These are phyloP conservation scores for Musa acuminata DNA, from an alignment of 176 grass and related monocot genomes.

Conservation along the genomic window DNA sequence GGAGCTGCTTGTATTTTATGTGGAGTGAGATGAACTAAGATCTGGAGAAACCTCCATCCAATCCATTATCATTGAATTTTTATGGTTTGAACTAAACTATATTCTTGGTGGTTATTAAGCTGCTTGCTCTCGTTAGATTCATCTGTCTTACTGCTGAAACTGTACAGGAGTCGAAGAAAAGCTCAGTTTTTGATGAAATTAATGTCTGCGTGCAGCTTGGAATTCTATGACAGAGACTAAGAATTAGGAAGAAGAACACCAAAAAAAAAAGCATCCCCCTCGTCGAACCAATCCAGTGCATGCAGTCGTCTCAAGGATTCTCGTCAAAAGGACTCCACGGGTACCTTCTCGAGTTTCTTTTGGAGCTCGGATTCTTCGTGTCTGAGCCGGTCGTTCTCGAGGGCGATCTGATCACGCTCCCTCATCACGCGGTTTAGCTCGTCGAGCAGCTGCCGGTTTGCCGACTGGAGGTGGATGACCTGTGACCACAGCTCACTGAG, in stretches of 20 bases:
- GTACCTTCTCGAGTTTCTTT: slow-evolving; percentile 33
- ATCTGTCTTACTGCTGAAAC: not conserved
- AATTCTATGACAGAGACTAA: not conserved
- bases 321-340: not conserved
- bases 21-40: too few relatives aligned
- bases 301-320: not conserved
- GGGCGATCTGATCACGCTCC: slow-evolving; percentile 20
- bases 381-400: slow-evolving; percentile 49
- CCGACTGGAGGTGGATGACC: slow-evolving; percentile 37
- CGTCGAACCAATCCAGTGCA: not conserved
- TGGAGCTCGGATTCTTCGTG: slow-evolving; percentile 43
- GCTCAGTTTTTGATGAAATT: not conserved
- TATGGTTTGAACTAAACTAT: too few relatives aligned
- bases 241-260: not conserved
- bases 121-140: not conserved
- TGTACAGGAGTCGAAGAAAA: not conserved
- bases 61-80: too few relatives aligned
- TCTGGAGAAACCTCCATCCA: too few relatives aligned
- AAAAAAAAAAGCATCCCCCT: not conserved
- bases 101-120: too few relatives aligned
- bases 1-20: not conserved
- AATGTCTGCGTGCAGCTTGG: not conserved
- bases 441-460: slow-evolving; percentile 53
- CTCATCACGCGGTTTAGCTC: slow-evolving; percentile 50
- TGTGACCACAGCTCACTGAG: slow-evolving; percentile 46